Conservation (phyloP, 306 rosid species). For the Trichosanthes cucumerina region DNA sequence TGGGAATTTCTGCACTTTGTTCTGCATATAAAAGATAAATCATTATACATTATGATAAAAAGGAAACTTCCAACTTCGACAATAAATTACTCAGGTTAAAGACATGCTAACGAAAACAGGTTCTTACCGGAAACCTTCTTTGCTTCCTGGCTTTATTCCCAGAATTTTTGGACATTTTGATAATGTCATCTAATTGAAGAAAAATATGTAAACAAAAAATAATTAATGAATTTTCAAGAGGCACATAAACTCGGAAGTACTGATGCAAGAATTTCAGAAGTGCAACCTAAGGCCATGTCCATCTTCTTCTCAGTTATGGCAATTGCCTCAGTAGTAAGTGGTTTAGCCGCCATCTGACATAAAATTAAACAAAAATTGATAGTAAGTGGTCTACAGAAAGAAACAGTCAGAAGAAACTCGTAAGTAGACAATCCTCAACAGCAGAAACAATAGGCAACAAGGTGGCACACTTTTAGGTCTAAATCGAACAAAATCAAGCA, state of each 20-base stretch:
- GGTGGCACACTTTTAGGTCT: no score
- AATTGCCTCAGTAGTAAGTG: constrained; percentile 56
- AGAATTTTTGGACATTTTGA: constrained; percentile 58
- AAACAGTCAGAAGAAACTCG: neutral
- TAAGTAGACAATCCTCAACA: neutral
- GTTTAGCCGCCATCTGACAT: constrained; percentile 68
- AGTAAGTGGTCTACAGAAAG: neutral
- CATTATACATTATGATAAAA: neutral
- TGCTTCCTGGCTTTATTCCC: constrained; percentile 27
- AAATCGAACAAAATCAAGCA: neutral
- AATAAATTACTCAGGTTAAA: neutral
- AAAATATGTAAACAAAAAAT: neutral
- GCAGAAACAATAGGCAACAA: neutral
- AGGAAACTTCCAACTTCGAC: neutral
- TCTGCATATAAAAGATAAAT: constrained; percentile 28
- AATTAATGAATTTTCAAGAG: neutral
- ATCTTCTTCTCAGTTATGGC: constrained; percentile 96
- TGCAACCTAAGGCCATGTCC: constrained; percentile 81
- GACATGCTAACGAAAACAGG: neutral
- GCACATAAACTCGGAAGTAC: neutral
- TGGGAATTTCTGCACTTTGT: constrained; percentile 41
- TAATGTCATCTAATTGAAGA: constrained; percentile 54
- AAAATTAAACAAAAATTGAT: neutral
- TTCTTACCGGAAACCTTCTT: constrained; percentile 45
- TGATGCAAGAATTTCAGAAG: neutral